These are phyloP conservation scores for Terfezia claveryi DNA, from an alignment of 495 filamentous ascomycete genomes.

Conservation along the genomic window DNA sequence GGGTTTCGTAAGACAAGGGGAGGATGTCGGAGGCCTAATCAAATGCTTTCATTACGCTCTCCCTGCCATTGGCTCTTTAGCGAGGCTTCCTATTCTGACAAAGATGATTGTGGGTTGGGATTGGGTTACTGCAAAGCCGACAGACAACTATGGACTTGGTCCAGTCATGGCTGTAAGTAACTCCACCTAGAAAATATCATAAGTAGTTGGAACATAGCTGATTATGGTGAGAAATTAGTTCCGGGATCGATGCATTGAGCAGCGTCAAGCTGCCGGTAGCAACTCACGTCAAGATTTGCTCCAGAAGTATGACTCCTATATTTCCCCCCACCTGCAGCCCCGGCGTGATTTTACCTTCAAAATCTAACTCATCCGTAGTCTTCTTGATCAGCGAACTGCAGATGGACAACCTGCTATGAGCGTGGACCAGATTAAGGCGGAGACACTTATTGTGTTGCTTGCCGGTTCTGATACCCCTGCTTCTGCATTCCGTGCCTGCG, in stretches of 20 bases:
- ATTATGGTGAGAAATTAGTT: conserved; percentile 11
- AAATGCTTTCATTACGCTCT: conserved; percentile 29
- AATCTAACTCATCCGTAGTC: not conserved
- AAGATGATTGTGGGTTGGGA: not conserved
- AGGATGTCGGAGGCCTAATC: conserved; percentile 22
- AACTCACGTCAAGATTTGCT: conserved; percentile 9
- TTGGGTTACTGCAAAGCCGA: not conserved
- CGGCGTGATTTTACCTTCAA: not conserved
- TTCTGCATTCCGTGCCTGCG: conserved; percentile 31
- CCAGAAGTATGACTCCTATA: conserved; percentile 6
- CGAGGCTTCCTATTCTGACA: not conserved
- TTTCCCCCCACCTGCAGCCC: not conserved
- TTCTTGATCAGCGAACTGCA: conserved; percentile 7
- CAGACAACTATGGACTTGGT: conserved; percentile 1
- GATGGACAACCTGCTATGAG: conserved; percentile 7
- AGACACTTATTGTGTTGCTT: conserved; percentile 33
- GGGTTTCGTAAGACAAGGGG: conserved; percentile 12
- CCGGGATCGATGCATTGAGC: conserved; percentile 27
- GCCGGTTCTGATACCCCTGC: conserved; percentile 46
- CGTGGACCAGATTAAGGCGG: conserved; percentile 28
- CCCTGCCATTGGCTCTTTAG: conserved; percentile 23
- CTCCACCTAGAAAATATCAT: not conserved
- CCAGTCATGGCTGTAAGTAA: not conserved
- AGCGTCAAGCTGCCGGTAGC: conserved; percentile 21
- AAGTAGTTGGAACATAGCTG: not conserved